These are phyloP conservation scores for Alternaria triticimaculans DNA, from an alignment of 2,329 filamentous ascomycete species.

Conservation along the genomic window DNA sequence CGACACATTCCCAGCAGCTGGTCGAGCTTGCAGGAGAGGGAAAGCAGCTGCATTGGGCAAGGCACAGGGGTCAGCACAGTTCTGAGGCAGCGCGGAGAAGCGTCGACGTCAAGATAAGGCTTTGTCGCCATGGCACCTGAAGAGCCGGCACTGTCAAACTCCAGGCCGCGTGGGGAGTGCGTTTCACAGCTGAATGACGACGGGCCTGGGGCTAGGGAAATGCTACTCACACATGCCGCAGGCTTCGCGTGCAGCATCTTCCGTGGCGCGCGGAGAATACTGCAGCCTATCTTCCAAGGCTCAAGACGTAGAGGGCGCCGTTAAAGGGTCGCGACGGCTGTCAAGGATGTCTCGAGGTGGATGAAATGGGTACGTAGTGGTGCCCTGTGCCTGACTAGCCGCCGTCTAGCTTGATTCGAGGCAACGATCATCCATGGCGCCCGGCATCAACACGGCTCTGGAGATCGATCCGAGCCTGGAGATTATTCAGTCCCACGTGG, in stretches of 20 bases:
- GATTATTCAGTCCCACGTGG: conserved; percentile 24
- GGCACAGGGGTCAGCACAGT: conserved; percentile 41
- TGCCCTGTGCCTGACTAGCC: conserved; percentile 26
- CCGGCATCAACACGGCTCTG: conserved; percentile 26
- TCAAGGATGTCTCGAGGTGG: conserved; percentile 15
- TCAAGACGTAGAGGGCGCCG: conserved; percentile 18
- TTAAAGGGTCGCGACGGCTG: conserved; percentile 10
- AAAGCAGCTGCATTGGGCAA: conserved; percentile 43
- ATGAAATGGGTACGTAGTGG: conserved; percentile 17
- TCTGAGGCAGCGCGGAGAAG: conserved; percentile 19
- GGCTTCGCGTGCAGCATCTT: conserved; percentile 43
- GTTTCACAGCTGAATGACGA: conserved; percentile 27
- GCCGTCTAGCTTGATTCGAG: conserved; percentile 31
- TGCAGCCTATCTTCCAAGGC: conserved; percentile 23
- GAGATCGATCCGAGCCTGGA: conserved; percentile 24
- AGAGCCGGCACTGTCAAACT: conserved; percentile 21
- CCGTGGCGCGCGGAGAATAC: conserved; percentile 26
- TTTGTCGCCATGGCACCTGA: conserved; percentile 22
- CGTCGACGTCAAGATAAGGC: conserved; percentile 29
- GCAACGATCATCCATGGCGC: conserved; percentile 31
- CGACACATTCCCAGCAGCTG: conserved; percentile 46
- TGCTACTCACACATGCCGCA: conserved; percentile 49
- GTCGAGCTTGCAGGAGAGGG: conserved; percentile 50
- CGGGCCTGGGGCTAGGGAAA: conserved; percentile 5
- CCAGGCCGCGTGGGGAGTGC: conserved; percentile 13